phyloP scores from a whole-genome alignment of 2,329 filamentous ascomycete genomes.

The Xylariaceae sp. region DNA sequence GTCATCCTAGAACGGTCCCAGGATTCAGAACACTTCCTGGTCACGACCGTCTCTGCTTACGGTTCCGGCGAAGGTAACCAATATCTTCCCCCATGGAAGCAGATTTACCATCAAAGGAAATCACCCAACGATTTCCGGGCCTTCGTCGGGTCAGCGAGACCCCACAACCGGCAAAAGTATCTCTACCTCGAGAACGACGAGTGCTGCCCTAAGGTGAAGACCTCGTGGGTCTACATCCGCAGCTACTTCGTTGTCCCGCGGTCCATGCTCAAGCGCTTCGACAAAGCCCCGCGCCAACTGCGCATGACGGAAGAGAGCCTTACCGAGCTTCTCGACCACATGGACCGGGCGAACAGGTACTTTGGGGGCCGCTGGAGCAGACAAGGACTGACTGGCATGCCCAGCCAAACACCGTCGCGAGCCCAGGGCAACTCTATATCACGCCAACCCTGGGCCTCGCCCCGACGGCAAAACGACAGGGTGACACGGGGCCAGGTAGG shows the following conservation, averaged over 20 bases:
- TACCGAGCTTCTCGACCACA: constrained; percentile 15
- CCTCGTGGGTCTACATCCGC: constrained; percentile 32
- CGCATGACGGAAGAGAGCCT: constrained; percentile 22
- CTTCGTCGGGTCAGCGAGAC: constrained; percentile 34
- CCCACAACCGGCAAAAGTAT: constrained; percentile 3
- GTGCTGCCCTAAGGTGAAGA: constrained; percentile 30
- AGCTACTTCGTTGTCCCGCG: constrained; percentile 25
- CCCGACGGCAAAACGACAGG: no score
- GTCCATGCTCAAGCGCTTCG: constrained; percentile 26
- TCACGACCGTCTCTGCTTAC: constrained; percentile 41
- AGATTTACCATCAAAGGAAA: constrained; percentile 30
- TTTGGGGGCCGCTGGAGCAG: constrained; percentile 10
- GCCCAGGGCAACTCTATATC: no score
- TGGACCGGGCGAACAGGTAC: neutral
- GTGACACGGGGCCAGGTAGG: no score
- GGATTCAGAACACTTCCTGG: constrained; percentile 24
- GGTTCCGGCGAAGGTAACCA: constrained; percentile 23
- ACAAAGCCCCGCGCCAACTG: constrained; percentile 11
- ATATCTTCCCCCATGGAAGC: constrained; percentile 38
- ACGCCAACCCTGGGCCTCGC: no score
- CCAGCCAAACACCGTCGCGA: no score
- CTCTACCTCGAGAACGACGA: constrained; percentile 32
- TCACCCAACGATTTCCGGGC: constrained; percentile 33
- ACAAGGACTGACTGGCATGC: no score
- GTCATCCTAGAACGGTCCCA: constrained; percentile 33